Base-by-base conservation (phyloP, 2,329 filamentous ascomycete species). In the Ceratocystis cacaofunesta region DNA sequence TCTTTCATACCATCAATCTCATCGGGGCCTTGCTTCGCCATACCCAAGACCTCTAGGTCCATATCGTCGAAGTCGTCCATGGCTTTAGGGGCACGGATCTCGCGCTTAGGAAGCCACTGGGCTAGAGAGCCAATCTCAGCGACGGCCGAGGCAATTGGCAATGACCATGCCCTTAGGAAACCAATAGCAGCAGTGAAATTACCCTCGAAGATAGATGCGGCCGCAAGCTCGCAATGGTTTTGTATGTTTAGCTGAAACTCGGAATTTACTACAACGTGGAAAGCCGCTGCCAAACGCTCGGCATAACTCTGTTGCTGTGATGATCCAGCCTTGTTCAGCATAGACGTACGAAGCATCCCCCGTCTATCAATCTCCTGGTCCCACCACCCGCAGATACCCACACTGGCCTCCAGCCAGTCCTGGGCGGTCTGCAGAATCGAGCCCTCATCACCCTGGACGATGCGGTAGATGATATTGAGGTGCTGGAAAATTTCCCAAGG, bases 401-500 rank as follows among this genome's bases (percentile, higher is more conserved):
- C 77, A 0, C 87, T 88, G 0, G 90, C 92, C 76, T 97, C 92
- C 63, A 92, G 85, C 92, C 92, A 97, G 74, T 96, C 92, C 71
- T 92, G 86, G 0, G 91, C 84, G 57, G 85, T 84, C 60, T 85
- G 82, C 68, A 95, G 78, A 63, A 96, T 89, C 22, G 90, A 85
- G 44, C 86, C 82, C 8, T 85, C 80, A 69, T 88, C 84, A 44
- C 92, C 92, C 3, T 94, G 80, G 1, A 95, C 77, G 68, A 95
- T 86, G 43, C 86, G 86, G 73, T 96, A 96, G 5, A 96, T 76
- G 12, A 85, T 85, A 69, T 87, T 84, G 64, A 97, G 77, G 70
- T 88, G 90, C 72, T 96, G 87, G 73, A 95, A 96, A 32, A 97
- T 85, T 28, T 88, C 85, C 89, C 89, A 96, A 0, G 92, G 92